Evolutionary conservation across 768 basidiomycete species (phyloP), one percentile per base, ranked within the genome.

Genomic region (Boletus patriciae): DNA sequence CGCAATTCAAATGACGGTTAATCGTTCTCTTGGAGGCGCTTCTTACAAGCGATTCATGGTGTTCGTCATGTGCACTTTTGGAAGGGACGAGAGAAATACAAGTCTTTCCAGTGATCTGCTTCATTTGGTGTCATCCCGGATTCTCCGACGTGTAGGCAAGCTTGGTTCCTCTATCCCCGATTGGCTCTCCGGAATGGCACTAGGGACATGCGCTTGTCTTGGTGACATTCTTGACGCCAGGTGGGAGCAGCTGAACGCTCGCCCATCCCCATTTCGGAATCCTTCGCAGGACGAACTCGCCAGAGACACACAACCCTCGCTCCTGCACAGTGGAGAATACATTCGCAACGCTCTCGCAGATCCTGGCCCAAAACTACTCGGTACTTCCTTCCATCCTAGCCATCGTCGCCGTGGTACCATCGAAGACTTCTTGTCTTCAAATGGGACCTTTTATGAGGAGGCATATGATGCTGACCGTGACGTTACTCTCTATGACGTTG

Each of bases 1-100:
- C 2, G 51, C 63, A 15, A 47, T 74, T 15, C 74, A 76, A 34
- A 67, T 54, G 8, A 54, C 68, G 0, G 23, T 70, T 4, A 36
- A 51, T 50, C 49, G 54, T 6, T 50, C 46, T 11, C 25, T 55
- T 34, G 58, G 57, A 19, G 8, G 54, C 12, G 41, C 41, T 10
- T 66, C 62, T 1, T 83, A 84, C 67, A 83, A 83, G 50, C 12
- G 37, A 10, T 83, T 83, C 65, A 74, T 81, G 62, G 52, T 77
- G 3, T 81, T 74, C 50, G 66, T 81, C 50, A 55, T 76, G 33
- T 62, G 72, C 2, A 44, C 58, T 23, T 41, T 67, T 3, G 55
- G 76, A 4, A 50, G 57, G 12, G 21, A 63, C 3, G 69, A 68
- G 3, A 48, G 65, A 2, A 40, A 58, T 2, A 4, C 5, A 0